Evolutionary conservation across 2,329 filamentous ascomycete species (phyloP).

Genomic region (Dothideomycetes sp.): DNA sequence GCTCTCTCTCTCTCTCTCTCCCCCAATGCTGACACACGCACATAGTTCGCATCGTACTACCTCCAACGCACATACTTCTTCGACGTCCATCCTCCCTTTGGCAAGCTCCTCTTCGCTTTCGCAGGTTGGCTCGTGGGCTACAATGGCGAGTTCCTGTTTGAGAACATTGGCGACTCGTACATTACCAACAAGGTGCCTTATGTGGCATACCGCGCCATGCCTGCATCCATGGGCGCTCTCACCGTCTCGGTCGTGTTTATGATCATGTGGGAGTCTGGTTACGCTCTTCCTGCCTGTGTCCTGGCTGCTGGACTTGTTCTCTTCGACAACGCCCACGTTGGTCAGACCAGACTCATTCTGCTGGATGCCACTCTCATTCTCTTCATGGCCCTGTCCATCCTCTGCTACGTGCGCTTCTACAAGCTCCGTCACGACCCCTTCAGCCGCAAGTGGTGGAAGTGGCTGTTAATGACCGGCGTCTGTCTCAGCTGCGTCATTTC

Average conservation of each 20-base stretch:
- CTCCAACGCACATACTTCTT: conserved; percentile 98
- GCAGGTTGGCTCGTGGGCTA: conserved; percentile 97
- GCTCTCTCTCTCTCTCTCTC: background rate
- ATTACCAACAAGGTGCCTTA: conserved; percentile 95
- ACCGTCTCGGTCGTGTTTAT: conserved; percentile 90
- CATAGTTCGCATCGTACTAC: conserved; percentile 57
- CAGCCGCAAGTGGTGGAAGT: conserved; percentile 98
- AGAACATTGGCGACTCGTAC: conserved; percentile 98
- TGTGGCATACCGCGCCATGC: conserved; percentile 88
- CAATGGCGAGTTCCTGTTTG: conserved; percentile 94
- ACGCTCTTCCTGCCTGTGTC: conserved; percentile 86
- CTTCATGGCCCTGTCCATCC: conserved; percentile 88
- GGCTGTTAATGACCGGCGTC: conserved; percentile 91
- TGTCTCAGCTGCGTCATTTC: conserved; percentile 95
- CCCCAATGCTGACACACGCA: conserved; percentile 1
- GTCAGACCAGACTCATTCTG: conserved; percentile 88
- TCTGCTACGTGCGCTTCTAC: conserved; percentile 96
- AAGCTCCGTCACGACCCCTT: conserved; percentile 87
- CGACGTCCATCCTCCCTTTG: conserved; percentile 96
- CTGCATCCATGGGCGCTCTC: conserved; percentile 80
- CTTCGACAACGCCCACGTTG: conserved; percentile 96
- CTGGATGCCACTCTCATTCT: conserved; percentile 90
- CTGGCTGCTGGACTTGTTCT: conserved; percentile 78
- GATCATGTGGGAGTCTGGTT: conserved; percentile 99
- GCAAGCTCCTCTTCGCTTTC: conserved; percentile 93